phyloP scores from a whole-genome alignment of 1,284 basidiomycete genomes.

The Coriolopsis trogii region DNA sequence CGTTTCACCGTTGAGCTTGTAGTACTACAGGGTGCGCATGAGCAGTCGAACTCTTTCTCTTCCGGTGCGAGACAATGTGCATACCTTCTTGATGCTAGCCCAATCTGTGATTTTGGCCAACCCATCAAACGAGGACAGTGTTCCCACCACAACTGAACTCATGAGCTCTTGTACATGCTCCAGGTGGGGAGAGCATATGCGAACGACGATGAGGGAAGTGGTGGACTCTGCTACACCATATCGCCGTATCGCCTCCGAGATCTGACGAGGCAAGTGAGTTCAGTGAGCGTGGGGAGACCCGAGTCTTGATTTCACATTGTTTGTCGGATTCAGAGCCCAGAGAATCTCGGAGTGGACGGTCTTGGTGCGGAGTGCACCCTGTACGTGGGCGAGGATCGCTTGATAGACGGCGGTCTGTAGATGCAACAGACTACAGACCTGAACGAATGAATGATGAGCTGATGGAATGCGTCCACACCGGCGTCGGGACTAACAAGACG shows the following conservation, averaged over 20 bases:
- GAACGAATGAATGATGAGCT: neutral
- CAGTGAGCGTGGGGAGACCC: neutral
- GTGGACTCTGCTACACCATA: constrained; percentile 80
- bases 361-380: constrained; percentile 66
- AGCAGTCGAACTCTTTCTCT: neutral
- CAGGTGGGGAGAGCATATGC: constrained; percentile 51
- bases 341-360: constrained; percentile 88
- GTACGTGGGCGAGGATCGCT: constrained; percentile 71
- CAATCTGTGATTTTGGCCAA: constrained; percentile 68
- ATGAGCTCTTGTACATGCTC: constrained; percentile 51
- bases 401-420: constrained; percentile 82
- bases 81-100: constrained; percentile 71
- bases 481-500: constrained; percentile 57
- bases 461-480: too few relatives aligned
- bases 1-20: constrained; percentile 70
- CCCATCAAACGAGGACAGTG: constrained; percentile 46
- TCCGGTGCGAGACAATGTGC: constrained; percentile 9
- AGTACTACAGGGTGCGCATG: constrained; percentile 49
- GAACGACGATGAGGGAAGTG: constrained; percentile 74
- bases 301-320: constrained; percentile 57
- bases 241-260: constrained; percentile 82
- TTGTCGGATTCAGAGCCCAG: constrained; percentile 81
- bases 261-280: constrained; percentile 54
- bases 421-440: constrained; percentile 79
- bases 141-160: constrained; percentile 59